A percentile compares a stretch with the other conserved stretches of the same genome.
Evolutionary conservation across 768 basidiomycete genomes (phyloP).

Genomic region (Podaxis sp.): DNA sequence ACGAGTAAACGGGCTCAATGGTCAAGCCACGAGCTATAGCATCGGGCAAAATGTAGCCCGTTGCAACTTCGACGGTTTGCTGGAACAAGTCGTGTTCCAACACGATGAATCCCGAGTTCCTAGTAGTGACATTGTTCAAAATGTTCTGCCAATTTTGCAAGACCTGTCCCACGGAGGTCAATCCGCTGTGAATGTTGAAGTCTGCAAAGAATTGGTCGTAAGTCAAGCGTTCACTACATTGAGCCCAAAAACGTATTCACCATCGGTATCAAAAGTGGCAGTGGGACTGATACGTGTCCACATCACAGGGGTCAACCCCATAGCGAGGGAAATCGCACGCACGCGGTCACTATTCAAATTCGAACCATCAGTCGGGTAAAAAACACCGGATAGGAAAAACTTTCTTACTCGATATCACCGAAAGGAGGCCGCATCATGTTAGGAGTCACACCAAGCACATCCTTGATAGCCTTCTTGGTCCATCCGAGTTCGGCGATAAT

Average conservation of each 20-base stretch:
- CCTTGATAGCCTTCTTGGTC: slow-evolving; percentile 82
- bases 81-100: slow-evolving; percentile 87
- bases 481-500: slow-evolving; percentile 89
- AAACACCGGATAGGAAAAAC: background rate
- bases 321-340: slow-evolving; percentile 76
- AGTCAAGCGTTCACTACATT: too few species aligned
- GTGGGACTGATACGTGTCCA: slow-evolving; percentile 70
- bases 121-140: slow-evolving; percentile 53
- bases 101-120: slow-evolving; percentile 82
- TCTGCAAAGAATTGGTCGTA: slow-evolving; percentile 39
- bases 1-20: slow-evolving; percentile 70
- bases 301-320: slow-evolving; percentile 82
- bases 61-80: slow-evolving; percentile 81
- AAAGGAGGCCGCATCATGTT: slow-evolving; percentile 81
- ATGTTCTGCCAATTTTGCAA: slow-evolving; percentile 74
- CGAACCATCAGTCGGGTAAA: slow-evolving; percentile 13
- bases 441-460: slow-evolving; percentile 76
- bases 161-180: slow-evolving; percentile 54
- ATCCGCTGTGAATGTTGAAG: slow-evolving; percentile 76
- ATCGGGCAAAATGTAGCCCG: slow-evolving; percentile 82
- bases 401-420: slow-evolving; percentile 70
- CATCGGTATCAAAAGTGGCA: slow-evolving; percentile 71
- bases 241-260: slow-evolving; percentile 26
- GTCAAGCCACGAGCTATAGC: slow-evolving; percentile 69
- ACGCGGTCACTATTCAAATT: slow-evolving; percentile 66